phyloP scores from a whole-genome alignment of 345 rosid genomes.

The Anacardium occidentale region DNA sequence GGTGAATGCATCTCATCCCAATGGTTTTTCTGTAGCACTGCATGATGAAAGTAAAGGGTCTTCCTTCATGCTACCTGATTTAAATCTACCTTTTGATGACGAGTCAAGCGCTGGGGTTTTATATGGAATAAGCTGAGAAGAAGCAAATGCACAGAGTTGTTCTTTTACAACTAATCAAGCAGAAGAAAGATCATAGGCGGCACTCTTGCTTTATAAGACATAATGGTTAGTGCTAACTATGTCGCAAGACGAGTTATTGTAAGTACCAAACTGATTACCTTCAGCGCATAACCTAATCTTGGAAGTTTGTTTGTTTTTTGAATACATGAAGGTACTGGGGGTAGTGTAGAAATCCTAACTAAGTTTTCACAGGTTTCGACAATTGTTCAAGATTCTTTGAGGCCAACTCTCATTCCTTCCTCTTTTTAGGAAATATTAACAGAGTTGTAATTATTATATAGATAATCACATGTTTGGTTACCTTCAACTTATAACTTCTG shows the following conservation, averaged over 20 bases:
- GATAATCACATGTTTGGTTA: constrained; percentile 20
- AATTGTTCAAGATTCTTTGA: constrained; percentile 33
- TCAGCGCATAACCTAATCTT: constrained; percentile 13
- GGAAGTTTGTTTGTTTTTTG: neutral
- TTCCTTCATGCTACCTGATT: constrained; percentile 57
- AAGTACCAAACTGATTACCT: constrained; percentile 27
- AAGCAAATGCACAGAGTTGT: constrained; percentile 8
- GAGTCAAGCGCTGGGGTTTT: constrained; percentile 30
- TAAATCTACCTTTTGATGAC: constrained; percentile 53
- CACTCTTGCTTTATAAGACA: constrained; percentile 22
- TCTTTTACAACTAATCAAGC: constrained; percentile 24
- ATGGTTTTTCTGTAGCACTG: constrained; percentile 8
- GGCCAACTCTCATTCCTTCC: constrained; percentile 24
- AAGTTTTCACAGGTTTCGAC: constrained; percentile 32
- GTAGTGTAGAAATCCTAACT: constrained; percentile 35
- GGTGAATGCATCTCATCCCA: neutral
- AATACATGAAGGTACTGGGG: constrained; percentile 23
- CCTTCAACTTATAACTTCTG: neutral
- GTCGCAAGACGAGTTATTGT: constrained; percentile 13
- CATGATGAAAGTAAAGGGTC: constrained; percentile 22
- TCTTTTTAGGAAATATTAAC: constrained; percentile 3
- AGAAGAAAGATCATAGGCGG: constrained; percentile 7
- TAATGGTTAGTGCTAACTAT: constrained; percentile 16
- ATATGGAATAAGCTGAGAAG: constrained; percentile 35
- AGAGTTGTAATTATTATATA: constrained; percentile 35